These are phyloP conservation scores for Pyrenula massariospora DNA, from an alignment of 495 filamentous ascomycete genomes.

Conservation along the genomic window DNA sequence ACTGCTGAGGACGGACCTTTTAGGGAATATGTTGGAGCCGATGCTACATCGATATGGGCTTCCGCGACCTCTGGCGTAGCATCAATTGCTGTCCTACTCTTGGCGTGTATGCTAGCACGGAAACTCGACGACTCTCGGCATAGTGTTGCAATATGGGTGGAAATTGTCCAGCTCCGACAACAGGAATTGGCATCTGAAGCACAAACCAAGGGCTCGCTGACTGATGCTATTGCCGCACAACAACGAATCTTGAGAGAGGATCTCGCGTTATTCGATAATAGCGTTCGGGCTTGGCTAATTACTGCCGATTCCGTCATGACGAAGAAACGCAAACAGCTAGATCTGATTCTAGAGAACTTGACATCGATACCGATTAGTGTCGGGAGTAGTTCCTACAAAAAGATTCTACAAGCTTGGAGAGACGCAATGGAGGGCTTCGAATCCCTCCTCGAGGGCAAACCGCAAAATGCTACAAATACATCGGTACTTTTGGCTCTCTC, in stretches of 20 bases:
- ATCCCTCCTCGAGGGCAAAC: conserved; percentile 10
- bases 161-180: conserved; percentile 14
- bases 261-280: conserved; percentile 22
- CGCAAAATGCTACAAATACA: conserved; percentile 11
- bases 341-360: conserved; percentile 24
- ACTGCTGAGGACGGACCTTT: conserved; percentile 12
- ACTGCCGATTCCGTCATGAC: not conserved
- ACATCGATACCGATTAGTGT: conserved; percentile 12
- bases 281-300: conserved; percentile 21
- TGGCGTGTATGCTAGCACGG: conserved; percentile 23
- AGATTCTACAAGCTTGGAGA: conserved; percentile 17
- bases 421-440: conserved; percentile 14
- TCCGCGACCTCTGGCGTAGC: conserved; percentile 19
- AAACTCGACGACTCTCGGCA: conserved; percentile 10
- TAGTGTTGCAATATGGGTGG: conserved; percentile 22
- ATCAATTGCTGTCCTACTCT: conserved; percentile 17
- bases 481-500: conserved; percentile 17
- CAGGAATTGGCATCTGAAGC: not conserved
- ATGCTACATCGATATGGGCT: conserved; percentile 22
- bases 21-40: conserved; percentile 12
- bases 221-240: conserved; percentile 1
- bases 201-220: conserved; percentile 1
- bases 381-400: conserved; percentile 11
- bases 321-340: conserved; percentile 14
- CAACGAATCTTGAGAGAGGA: conserved; percentile 10